These are phyloP conservation scores for Sugiyamaella chiloensis DNA, from an alignment of 805 yeast genomes.

Conservation along the genomic window DNA sequence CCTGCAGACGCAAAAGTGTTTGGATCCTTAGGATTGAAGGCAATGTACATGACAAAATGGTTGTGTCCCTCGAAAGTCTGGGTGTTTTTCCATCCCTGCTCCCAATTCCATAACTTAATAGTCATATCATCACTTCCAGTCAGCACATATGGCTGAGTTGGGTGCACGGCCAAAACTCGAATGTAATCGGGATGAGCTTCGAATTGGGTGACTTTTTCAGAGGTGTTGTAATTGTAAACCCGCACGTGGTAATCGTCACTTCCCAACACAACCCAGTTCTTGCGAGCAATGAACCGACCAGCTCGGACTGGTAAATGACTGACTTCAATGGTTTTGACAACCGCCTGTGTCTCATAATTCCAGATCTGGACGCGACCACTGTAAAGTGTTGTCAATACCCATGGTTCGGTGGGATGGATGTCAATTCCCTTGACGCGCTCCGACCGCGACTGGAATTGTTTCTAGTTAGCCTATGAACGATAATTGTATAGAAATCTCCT, in stretches of 20 bases:
- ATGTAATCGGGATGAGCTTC: constrained; percentile 98
- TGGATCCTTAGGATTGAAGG: constrained; percentile 96
- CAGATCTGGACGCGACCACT: constrained; percentile 90
- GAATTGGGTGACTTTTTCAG: constrained; percentile 89
- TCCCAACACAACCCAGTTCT: constrained; percentile 96
- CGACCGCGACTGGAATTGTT: constrained; percentile 84
- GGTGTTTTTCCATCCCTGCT: constrained; percentile 82
- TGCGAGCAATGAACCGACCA: constrained; percentile 90
- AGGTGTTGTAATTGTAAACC: constrained; percentile 91
- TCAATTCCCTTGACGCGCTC: constrained; percentile 98
- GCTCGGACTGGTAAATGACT: constrained; percentile 96
- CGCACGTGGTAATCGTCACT: constrained; percentile 93
- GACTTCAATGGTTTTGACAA: constrained; percentile 87
- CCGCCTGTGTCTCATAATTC: constrained; percentile 81
- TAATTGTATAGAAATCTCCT: no score
- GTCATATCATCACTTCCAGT: constrained; percentile 91
- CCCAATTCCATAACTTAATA: constrained; percentile 97
- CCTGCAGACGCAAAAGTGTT: constrained; percentile 97
- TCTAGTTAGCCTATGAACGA: constrained; percentile 37
- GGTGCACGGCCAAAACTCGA: constrained; percentile 90
- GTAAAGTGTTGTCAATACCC: constrained; percentile 89
- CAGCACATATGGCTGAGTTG: constrained; percentile 82
- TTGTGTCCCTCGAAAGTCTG: constrained; percentile 94
- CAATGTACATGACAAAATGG: constrained; percentile 91
- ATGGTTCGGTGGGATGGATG: constrained; percentile 96